Conservation (phyloP, 495 filamentous ascomycete species). For the Melanomma pulvis-pyrius region DNA sequence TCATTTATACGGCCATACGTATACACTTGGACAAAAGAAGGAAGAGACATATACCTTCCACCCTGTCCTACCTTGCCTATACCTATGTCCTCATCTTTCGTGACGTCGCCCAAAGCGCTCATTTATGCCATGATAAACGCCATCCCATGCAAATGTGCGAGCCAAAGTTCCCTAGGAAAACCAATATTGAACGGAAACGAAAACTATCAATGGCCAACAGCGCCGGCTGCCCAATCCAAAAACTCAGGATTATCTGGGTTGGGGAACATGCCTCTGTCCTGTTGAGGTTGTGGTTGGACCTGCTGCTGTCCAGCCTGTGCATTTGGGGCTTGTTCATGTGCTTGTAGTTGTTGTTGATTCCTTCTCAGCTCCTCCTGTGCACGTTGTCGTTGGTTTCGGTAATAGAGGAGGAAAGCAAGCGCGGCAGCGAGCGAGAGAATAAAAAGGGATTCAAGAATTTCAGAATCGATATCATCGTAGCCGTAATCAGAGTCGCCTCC, state of each 20-base stretch:
- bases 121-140: constrained; percentile 14
- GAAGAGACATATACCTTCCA: not conserved
- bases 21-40: not conserved
- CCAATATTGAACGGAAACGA: not conserved
- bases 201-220: constrained; percentile 65
- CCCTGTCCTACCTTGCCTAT: not conserved
- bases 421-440: constrained; percentile 77
- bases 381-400: constrained; percentile 68
- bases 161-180: not conserved
- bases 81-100: not conserved
- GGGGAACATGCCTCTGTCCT: constrained; percentile 70
- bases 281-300: constrained; percentile 40
- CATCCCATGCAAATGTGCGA: constrained; percentile 10
- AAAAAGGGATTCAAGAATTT: constrained; percentile 78
- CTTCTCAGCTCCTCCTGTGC: constrained; percentile 49
- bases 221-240: constrained; percentile 73
- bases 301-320: constrained; percentile 27
- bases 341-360: constrained; percentile 38
- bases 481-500: constrained; percentile 63
- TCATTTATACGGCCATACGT: constrained; percentile 24
- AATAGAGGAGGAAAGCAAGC: constrained; percentile 77
- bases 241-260: constrained; percentile 72
- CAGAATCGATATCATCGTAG: constrained; percentile 70
- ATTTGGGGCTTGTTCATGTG: constrained; percentile 30
- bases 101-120: not conserved